These are phyloP conservation scores for Beta corolliflora DNA, from an alignment of 179 eudicot genomes.

Conservation along the genomic window DNA sequence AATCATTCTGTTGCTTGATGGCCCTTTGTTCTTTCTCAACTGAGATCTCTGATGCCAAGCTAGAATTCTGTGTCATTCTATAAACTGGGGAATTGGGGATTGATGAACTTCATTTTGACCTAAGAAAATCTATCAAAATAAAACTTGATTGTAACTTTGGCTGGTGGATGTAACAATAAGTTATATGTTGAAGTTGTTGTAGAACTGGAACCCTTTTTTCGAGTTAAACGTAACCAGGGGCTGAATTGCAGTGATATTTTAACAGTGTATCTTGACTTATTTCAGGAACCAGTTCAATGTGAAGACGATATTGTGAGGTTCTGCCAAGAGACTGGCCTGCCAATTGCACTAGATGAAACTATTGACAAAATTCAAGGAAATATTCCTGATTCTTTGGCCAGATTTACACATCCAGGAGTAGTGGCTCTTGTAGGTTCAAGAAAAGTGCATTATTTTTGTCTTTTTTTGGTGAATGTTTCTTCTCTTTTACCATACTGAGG, in stretches of 20 bases:
- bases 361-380: slow-evolving; percentile 58
- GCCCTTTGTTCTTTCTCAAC: neutral
- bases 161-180: neutral
- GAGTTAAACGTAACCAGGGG: neutral
- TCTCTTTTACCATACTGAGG: slow-evolving; percentile 1
- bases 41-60: slow-evolving; percentile 2
- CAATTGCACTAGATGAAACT: slow-evolving; percentile 96
- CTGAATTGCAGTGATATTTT: slow-evolving; percentile 1
- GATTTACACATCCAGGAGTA: slow-evolving; percentile 72
- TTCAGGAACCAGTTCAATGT: slow-evolving; percentile 79
- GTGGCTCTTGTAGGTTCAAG: slow-evolving; percentile 76
- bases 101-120: neutral
- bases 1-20: neutral
- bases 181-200: neutral
- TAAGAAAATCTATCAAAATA: neutral
- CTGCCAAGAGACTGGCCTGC: slow-evolving; percentile 83
- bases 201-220: neutral
- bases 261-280: slow-evolving; percentile 18
- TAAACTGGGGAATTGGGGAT: neutral
- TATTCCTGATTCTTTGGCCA: slow-evolving; percentile 52
- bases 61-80: neutral
- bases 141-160: neutral
- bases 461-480: neutral
- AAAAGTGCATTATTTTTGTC: neutral
- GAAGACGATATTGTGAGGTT: slow-evolving; percentile 79